Evolutionary conservation across 2,329 filamentous ascomycete species (phyloP).

Genomic region (Diplocarpon mali): DNA sequence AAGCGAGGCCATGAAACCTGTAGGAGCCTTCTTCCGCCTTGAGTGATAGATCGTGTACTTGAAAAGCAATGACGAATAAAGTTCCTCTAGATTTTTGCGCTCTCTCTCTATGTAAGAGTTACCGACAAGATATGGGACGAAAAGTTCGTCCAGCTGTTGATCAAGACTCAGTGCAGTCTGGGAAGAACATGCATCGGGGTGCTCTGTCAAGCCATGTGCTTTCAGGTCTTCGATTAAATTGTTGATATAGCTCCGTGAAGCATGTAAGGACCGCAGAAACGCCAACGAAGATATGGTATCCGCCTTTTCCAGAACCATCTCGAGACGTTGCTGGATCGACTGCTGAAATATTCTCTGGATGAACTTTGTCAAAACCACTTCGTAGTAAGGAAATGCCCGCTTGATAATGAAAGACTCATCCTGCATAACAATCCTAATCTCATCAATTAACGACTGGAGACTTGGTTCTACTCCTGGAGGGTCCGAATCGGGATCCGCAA

Average conservation of each 20-base stretch:
- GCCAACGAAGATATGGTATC: slow-evolving; percentile 83
- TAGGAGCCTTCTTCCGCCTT: slow-evolving; percentile 73
- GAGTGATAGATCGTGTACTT: slow-evolving; percentile 96
- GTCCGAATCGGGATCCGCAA: slow-evolving; percentile 89
- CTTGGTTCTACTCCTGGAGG: slow-evolving; percentile 86
- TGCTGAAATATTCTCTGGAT: slow-evolving; percentile 95
- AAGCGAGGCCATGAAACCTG: slow-evolving; percentile 84
- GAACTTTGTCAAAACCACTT: slow-evolving; percentile 86
- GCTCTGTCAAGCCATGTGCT: slow-evolving; percentile 84
- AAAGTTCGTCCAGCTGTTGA: slow-evolving; percentile 67
- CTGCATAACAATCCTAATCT: slow-evolving; percentile 90
- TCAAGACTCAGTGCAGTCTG: slow-evolving; percentile 69
- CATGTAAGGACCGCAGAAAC: slow-evolving; percentile 82
- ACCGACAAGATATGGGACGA: slow-evolving; percentile 57
- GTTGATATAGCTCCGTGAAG: slow-evolving; percentile 81
- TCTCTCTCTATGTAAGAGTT: slow-evolving; percentile 63
- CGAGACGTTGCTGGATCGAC: slow-evolving; percentile 89
- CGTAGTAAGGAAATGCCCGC: slow-evolving; percentile 89
- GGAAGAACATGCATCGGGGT: slow-evolving; percentile 81
- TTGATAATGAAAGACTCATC: slow-evolving; percentile 97
- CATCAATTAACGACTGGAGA: slow-evolving; percentile 82
- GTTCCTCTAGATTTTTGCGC: slow-evolving; percentile 59
- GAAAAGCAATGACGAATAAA: slow-evolving; percentile 87
- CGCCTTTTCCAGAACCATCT: slow-evolving; percentile 93
- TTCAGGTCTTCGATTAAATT: slow-evolving; percentile 86